These are phyloP conservation scores for Calonectria hawksworthii DNA, from an alignment of 2,329 filamentous ascomycete species.

Conservation along the genomic window DNA sequence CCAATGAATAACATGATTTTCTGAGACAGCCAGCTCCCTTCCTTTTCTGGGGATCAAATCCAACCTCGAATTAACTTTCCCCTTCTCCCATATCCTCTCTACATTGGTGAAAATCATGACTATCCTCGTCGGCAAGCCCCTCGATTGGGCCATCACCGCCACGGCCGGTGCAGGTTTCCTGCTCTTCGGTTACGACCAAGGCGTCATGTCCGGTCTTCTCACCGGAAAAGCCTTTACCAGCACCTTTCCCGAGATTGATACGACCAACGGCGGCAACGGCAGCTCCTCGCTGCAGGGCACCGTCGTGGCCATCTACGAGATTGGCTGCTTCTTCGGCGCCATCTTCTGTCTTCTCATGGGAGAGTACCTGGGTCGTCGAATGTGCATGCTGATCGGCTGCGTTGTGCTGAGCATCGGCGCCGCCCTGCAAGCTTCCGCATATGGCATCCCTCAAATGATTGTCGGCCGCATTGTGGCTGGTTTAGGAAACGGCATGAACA, in stretches of 20 bases:
- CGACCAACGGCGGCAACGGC: conserved; percentile 53
- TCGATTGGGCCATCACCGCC: conserved; percentile 56
- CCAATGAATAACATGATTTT: conserved; percentile 31
- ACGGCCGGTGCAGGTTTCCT: conserved; percentile 54
- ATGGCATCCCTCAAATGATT: conserved; percentile 57
- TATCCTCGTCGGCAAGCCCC: conserved; percentile 48
- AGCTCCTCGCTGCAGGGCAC: conserved; percentile 60
- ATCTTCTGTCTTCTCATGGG: conserved; percentile 56
- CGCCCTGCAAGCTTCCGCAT: conserved; percentile 57
- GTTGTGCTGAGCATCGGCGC: conserved; percentile 58
- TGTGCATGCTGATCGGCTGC: conserved; percentile 56
- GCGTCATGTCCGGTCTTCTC: conserved; percentile 51
- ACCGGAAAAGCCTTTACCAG: conserved; percentile 50
- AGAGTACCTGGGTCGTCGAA: conserved; percentile 59
- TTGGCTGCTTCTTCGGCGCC: conserved; percentile 63
- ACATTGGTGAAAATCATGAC: conserved; percentile 30
- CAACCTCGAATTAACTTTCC: neutral
- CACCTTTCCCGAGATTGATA: conserved; percentile 53
- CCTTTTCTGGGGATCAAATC: neutral
- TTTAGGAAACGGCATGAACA: conserved; percentile 62
- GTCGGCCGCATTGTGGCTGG: conserved; percentile 61
- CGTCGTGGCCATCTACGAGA: conserved; percentile 61
- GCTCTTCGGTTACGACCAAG: conserved; percentile 52
- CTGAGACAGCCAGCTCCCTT: neutral
- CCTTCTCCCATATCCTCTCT: neutral